Conservation (phyloP, 306 rosid species). For the Aeschynomene evenia region DNA sequence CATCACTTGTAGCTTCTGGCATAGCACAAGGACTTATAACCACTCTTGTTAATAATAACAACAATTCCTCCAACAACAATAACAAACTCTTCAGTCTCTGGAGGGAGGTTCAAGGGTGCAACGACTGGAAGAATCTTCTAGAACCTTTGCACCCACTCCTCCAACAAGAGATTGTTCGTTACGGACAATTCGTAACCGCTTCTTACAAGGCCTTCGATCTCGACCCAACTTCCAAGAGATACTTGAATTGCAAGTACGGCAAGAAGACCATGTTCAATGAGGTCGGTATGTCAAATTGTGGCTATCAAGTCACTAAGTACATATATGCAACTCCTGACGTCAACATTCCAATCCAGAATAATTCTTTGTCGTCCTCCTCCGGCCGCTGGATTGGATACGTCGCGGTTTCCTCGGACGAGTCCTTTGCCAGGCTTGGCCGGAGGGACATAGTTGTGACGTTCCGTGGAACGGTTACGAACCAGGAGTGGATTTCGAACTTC, state of each 20-base stretch:
- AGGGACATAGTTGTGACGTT: constrained; percentile 69
- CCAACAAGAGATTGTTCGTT: constrained; percentile 68
- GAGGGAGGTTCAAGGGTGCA: constrained; percentile 77
- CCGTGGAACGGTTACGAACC: constrained; percentile 75
- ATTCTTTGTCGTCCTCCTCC: constrained; percentile 30
- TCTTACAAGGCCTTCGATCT: constrained; percentile 88
- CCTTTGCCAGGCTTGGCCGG: constrained; percentile 54
- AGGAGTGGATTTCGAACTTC: constrained; percentile 76
- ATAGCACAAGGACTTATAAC: background rate
- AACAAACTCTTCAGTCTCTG: constrained; percentile 39
- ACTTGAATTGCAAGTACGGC: constrained; percentile 78
- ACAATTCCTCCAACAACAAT: background rate
- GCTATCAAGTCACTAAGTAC: constrained; percentile 78
- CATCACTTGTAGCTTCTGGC: constrained; percentile 32
- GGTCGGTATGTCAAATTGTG: constrained; percentile 61
- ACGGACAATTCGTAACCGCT: constrained; percentile 69
- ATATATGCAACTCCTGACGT: constrained; percentile 83
- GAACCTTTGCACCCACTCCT: constrained; percentile 86
- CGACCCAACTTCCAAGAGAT: constrained; percentile 66
- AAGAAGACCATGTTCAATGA: constrained; percentile 60
- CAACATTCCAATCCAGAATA: constrained; percentile 47
- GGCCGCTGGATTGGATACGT: constrained; percentile 90
- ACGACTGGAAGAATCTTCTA: constrained; percentile 75
- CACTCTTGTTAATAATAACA: background rate
- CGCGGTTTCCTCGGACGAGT: constrained; percentile 56